A percentile compares a stretch with the other conserved stretches of the same genome.
phyloP scores from a whole-genome alignment of 106 monocot species.

The Cymbidium sinense region DNA sequence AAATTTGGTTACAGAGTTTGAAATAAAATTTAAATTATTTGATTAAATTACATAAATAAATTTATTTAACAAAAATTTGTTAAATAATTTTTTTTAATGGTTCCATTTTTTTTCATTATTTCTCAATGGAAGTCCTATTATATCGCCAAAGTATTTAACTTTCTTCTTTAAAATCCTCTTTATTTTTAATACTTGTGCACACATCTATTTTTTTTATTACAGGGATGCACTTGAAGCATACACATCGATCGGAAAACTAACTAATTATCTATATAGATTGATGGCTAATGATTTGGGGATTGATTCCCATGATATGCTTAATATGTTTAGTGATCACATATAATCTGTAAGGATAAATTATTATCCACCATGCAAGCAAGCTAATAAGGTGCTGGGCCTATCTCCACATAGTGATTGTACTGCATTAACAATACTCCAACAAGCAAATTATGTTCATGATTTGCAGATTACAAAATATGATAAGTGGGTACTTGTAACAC shows the following conservation, averaged over 20 bases:
- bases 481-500: neutral
- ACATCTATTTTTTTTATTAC: too few relatives aligned
- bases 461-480: constrained; percentile 16
- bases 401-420: constrained; percentile 9
- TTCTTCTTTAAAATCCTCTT: too few relatives aligned
- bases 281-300: constrained; percentile 1
- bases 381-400: constrained; percentile 4
- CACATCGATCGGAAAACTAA: neutral
- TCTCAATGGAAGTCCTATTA: too few relatives aligned
- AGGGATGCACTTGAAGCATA: constrained; percentile 4
- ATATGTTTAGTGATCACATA: neutral
- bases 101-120: too few relatives aligned
- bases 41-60: too few relatives aligned
- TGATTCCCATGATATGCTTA: neutral
- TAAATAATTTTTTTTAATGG: too few relatives aligned
- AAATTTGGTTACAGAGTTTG: too few relatives aligned
- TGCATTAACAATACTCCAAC: constrained; percentile 7
- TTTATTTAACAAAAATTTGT: too few relatives aligned
- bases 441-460: constrained; percentile 7
- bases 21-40: too few relatives aligned
- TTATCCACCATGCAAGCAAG: constrained; percentile 8
- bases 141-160: too few relatives aligned
- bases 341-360: constrained; percentile 10
- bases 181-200: too few relatives aligned
- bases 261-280: neutral